Evolutionary conservation across 2,329 filamentous ascomycete species (phyloP).

Genomic region (Sarocladium strictum): DNA sequence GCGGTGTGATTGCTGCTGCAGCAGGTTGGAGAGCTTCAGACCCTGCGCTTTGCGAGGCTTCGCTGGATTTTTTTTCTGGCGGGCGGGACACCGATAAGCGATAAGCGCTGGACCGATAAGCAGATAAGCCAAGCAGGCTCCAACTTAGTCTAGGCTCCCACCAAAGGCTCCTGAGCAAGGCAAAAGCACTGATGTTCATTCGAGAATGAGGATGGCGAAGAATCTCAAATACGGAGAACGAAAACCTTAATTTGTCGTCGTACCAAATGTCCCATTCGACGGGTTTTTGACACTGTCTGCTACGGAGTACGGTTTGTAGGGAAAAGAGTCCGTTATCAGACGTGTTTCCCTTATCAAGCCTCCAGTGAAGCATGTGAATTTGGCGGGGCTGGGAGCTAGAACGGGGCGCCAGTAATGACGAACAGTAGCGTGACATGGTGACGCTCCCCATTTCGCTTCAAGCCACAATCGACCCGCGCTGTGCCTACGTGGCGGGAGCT

Average conservation of each 20-base stretch:
- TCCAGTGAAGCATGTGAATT: neutral
- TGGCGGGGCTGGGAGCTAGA: neutral
- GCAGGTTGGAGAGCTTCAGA: neutral
- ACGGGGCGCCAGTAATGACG: neutral
- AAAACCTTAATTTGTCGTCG: too few species aligned
- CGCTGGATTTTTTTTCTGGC: slow-evolving; percentile 28
- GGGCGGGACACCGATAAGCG: slow-evolving; percentile 23
- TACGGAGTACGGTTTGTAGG: too few species aligned
- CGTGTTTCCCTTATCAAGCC: neutral
- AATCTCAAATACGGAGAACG: too few species aligned
- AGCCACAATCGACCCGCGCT: slow-evolving; percentile 2
- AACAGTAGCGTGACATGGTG: neutral
- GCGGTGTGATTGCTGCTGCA: slow-evolving; percentile 8
- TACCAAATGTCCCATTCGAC: too few species aligned
- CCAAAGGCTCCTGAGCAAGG: too few species aligned
- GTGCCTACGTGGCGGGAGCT: slow-evolving; percentile 1
- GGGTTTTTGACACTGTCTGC: too few species aligned
- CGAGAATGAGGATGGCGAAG: too few species aligned
- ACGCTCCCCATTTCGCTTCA: neutral
- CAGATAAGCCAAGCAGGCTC: neutral
- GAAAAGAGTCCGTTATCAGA: too few species aligned
- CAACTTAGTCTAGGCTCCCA: too few species aligned
- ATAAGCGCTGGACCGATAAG: slow-evolving; percentile 14
- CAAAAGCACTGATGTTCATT: too few species aligned
- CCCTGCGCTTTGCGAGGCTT: slow-evolving; percentile 5